Percentiles rank a stretch among this genome's conserved stretches.
phyloP scores from a whole-genome alignment of 1,284 basidiomycete genomes.

The Thelephora terrestris region DNA sequence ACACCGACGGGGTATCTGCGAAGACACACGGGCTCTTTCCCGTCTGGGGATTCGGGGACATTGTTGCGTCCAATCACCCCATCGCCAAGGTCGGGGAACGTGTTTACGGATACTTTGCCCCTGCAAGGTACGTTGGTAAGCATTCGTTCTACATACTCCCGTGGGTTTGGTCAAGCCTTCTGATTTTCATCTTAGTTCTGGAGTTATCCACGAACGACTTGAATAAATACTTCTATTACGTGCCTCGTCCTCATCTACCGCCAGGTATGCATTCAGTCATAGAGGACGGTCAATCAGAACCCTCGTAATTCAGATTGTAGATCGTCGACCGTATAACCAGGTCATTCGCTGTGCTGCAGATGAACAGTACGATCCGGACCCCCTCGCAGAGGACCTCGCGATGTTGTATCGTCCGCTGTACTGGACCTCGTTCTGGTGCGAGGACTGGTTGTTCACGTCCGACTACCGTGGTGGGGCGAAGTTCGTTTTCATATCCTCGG shows the following conservation, averaged over 20 bases:
- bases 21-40: slow-evolving; percentile 50
- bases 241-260: slow-evolving; percentile 47
- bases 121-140: slow-evolving; percentile 35
- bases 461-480: slow-evolving; percentile 35
- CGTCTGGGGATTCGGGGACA: slow-evolving; percentile 56
- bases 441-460: slow-evolving; percentile 48
- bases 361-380: slow-evolving; percentile 36
- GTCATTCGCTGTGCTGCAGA: slow-evolving; percentile 46
- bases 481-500: slow-evolving; percentile 46
- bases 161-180: too few species aligned
- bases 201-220: slow-evolving; percentile 38
- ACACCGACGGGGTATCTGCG: slow-evolving; percentile 25
- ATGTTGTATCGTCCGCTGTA: slow-evolving; percentile 61
- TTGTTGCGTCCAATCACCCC: slow-evolving; percentile 36
- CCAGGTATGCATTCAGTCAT: slow-evolving; percentile 27
- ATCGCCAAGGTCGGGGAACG: slow-evolving; percentile 41
- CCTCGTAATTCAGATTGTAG: slow-evolving; percentile 21
- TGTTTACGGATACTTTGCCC: slow-evolving; percentile 55
- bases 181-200: slow-evolving; percentile 19
- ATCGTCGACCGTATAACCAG: slow-evolving; percentile 56
- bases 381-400: slow-evolving; percentile 40
- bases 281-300: not conserved
- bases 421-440: slow-evolving; percentile 62
- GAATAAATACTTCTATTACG: slow-evolving; percentile 41
- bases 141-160: too few species aligned